Conservation (phyloP, 225 moss, liverwort and hornwort species). For the Ulota crispa region DNA sequence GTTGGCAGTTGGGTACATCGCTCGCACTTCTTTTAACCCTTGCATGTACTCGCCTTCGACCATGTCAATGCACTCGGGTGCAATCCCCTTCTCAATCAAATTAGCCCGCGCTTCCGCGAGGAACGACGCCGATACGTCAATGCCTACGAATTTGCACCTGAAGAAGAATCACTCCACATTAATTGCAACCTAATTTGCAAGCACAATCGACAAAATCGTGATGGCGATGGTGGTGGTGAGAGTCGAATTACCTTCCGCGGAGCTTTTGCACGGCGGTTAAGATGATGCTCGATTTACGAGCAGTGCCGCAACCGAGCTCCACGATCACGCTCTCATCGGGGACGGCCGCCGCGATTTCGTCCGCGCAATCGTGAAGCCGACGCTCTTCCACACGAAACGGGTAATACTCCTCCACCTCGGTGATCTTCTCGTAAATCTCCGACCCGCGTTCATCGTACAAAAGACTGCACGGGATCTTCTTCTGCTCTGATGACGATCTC, state of each 20-base stretch:
- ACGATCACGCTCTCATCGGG: conserved; percentile 67
- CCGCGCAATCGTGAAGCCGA: conserved; percentile 44
- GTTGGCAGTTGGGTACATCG: conserved; percentile 53
- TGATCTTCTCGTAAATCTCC: conserved; percentile 73
- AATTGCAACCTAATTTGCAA: not conserved
- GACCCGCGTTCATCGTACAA: conserved; percentile 80
- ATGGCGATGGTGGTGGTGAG: not conserved
- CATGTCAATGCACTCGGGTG: conserved; percentile 44
- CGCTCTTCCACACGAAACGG: conserved; percentile 72
- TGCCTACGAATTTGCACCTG: conserved; percentile 75
- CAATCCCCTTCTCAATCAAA: conserved; percentile 57
- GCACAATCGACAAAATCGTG: not conserved
- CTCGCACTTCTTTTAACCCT: conserved; percentile 66
- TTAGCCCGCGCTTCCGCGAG: conserved; percentile 71
- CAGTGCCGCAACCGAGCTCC: conserved; percentile 95
- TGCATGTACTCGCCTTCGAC: conserved; percentile 75
- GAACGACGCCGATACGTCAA: conserved; percentile 78
- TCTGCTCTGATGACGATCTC: conserved; percentile 13
- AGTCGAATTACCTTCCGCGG: conserved; percentile 52
- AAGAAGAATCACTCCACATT: not conserved
- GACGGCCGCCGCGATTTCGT: conserved; percentile 53
- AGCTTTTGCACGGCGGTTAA: conserved; percentile 57
- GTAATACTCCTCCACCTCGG: conserved; percentile 80
- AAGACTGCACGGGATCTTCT: conserved; percentile 65
- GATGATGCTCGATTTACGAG: conserved; percentile 69